Conservation (phyloP, 140 eudicot species). For the Senecio squalidus region DNA sequence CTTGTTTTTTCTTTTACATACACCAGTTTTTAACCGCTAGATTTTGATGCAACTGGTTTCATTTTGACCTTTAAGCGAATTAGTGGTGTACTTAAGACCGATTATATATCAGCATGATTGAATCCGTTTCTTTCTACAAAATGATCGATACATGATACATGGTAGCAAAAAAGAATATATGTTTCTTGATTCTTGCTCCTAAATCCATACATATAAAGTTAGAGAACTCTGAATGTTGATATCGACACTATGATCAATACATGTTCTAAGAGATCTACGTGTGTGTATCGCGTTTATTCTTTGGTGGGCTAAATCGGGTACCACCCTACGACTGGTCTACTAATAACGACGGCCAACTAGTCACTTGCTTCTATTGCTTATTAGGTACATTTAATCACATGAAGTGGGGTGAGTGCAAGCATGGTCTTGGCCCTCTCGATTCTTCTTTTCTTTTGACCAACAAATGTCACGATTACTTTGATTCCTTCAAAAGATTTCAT, state of each 20-base stretch:
- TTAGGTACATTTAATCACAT: conserved; percentile 28
- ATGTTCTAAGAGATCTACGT: conserved; percentile 22
- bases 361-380: conserved; percentile 5
- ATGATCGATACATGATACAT: not conserved
- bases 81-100: not conserved
- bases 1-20: conserved; percentile 9
- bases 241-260: conserved; percentile 16
- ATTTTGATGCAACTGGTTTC: not conserved
- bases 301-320: conserved; percentile 19
- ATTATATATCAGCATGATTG: not conserved
- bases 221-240: conserved; percentile 19
- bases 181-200: conserved; percentile 15
- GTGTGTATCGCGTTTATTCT: conserved; percentile 12
- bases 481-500: too few species aligned
- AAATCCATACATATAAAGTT: conserved; percentile 27
- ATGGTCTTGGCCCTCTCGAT: conserved; percentile 15
- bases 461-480: conserved; percentile 7
- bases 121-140: not conserved
- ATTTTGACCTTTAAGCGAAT: not conserved
- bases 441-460: conserved; percentile 1
- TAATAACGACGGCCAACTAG: conserved; percentile 19
- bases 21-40: not conserved
- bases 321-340: conserved; percentile 8
- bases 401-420: conserved; percentile 34
- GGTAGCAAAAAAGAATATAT: conserved; percentile 25